phyloP scores from a whole-genome alignment of 169 alveolate species.

The Miamiensis avidus region DNA sequence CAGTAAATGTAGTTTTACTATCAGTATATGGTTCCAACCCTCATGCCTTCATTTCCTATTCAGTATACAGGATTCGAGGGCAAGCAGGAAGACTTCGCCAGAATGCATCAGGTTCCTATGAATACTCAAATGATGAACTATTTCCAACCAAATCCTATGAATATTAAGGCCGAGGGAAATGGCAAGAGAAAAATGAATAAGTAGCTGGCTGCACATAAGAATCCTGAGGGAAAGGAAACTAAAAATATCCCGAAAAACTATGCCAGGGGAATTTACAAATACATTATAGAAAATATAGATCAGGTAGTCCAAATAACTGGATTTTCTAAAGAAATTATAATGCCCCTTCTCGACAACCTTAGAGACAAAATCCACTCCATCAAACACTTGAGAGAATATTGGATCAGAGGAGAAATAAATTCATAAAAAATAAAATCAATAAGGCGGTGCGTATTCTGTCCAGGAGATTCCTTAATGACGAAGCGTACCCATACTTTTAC shows the following conservation, averaged over 20 bases:
- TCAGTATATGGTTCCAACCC: too few species aligned
- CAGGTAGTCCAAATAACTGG: neutral
- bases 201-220: neutral
- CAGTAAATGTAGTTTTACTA: too few species aligned
- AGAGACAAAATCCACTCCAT: neutral
- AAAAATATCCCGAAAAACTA: neutral
- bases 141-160: too few species aligned
- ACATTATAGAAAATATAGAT: neutral
- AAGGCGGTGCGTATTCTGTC: neutral
- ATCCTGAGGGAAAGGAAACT: neutral
- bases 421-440: too few species aligned
- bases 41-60: too few species aligned
- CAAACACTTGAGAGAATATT: neutral
- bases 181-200: neutral
- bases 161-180: too few species aligned
- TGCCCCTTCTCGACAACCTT: neutral
- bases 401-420: neutral
- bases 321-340: neutral
- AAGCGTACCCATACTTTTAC: neutral
- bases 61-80: too few species aligned
- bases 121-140: too few species aligned
- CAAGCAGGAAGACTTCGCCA: too few species aligned
- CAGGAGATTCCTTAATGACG: neutral
- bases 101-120: too few species aligned
- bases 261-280: neutral